Evolutionary conservation across 495 filamentous ascomycete species (phyloP).

Genomic region (Aspergillus leporis): DNA sequence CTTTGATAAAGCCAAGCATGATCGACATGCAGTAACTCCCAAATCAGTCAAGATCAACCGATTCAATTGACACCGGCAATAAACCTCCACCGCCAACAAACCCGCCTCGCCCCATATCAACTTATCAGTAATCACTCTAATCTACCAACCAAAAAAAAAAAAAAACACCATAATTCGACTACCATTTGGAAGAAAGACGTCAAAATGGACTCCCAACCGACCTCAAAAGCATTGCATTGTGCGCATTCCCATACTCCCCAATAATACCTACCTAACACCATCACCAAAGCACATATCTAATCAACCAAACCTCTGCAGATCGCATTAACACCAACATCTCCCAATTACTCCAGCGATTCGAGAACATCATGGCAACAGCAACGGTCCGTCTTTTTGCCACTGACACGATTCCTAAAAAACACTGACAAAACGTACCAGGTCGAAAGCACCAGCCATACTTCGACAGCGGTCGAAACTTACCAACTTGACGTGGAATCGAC

Average conservation of each 20-base stretch:
- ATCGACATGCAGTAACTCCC: neutral
- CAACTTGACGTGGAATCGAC: constrained; percentile 66
- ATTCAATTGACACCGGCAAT: constrained; percentile 16
- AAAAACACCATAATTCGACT: neutral
- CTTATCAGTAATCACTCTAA: constrained; percentile 1
- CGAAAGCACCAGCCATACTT: constrained; percentile 36
- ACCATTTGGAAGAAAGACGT: neutral
- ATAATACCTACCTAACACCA: neutral
- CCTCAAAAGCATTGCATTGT: constrained; percentile 43
- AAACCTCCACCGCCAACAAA: constrained; percentile 13
- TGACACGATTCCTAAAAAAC: neutral
- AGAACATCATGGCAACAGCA: constrained; percentile 59
- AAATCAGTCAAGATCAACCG: neutral
- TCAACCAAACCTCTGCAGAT: constrained; percentile 31
- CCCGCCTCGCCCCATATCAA: constrained; percentile 11
- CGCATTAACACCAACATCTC: constrained; percentile 56
- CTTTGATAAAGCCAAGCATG: neutral
- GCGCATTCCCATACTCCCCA: constrained; percentile 5
- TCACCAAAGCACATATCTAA: constrained; percentile 13
- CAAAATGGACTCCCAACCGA: constrained; percentile 41
- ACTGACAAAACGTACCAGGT: constrained; percentile 26
- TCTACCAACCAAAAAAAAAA: neutral
- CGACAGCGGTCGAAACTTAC: constrained; percentile 58
- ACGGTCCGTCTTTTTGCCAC: constrained; percentile 40
- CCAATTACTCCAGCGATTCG: constrained; percentile 60